Conservation (phyloP, 129 eudicot species). For the Apium graveolens region DNA sequence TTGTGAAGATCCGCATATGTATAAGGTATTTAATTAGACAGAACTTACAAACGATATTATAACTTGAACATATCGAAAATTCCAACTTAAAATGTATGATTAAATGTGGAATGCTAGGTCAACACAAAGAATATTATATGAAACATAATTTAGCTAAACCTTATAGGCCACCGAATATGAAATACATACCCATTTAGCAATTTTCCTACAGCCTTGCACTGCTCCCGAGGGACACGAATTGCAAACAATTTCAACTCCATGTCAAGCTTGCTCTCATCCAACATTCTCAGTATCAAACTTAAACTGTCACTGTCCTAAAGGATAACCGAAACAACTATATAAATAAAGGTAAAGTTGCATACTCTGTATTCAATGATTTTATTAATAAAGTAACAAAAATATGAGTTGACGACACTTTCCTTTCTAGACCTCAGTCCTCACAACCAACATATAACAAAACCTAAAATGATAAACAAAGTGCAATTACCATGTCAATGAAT, state of each 20-base stretch:
- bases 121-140: neutral
- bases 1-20: neutral
- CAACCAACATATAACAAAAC: neutral
- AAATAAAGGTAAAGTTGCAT: neutral
- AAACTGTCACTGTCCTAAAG: neutral
- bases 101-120: neutral
- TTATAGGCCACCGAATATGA: neutral
- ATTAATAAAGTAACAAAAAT: neutral
- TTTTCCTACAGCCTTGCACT: constrained; percentile 65
- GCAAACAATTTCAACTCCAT: constrained; percentile 68
- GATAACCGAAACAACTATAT: neutral
- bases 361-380: neutral
- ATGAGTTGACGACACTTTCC: neutral
- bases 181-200: constrained; percentile 61
- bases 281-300: constrained; percentile 24
- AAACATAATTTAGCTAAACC: neutral
- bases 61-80: neutral
- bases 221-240: constrained; percentile 75
- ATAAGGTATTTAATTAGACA: neutral
- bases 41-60: neutral
- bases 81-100: neutral
- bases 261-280: constrained; percentile 85
- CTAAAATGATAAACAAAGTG: neutral
- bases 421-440: neutral
- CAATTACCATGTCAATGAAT: neutral